Percentiles rank a stretch among this genome's conserved stretches.
phyloP scores from a whole-genome alignment of 192 early-diverging fungal genomes.

The Dissophora globulifera region DNA sequence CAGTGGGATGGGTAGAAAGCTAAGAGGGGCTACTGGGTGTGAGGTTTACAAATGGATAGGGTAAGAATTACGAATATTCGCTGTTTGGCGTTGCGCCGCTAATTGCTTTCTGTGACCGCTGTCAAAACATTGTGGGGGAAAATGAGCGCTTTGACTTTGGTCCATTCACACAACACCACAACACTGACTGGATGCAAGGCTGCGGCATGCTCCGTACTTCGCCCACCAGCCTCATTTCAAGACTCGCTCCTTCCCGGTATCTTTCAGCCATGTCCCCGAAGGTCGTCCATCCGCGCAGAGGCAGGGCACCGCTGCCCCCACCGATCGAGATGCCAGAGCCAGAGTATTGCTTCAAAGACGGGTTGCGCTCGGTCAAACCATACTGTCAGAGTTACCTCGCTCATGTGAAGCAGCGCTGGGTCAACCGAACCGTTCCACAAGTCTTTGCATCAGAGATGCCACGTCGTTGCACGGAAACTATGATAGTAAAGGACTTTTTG shows the following conservation, averaged over 20 bases:
- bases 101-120: neutral
- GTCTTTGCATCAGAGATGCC: constrained; percentile 52
- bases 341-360: constrained; percentile 33
- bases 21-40: too few species aligned
- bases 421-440: constrained; percentile 37
- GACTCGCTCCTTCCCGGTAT: neutral
- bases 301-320: neutral
- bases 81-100: too few species aligned
- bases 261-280: constrained; percentile 26
- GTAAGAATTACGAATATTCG: neutral
- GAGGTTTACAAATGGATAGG: too few species aligned
- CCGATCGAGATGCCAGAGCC: constrained; percentile 6
- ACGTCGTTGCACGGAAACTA: constrained; percentile 29
- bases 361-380: constrained; percentile 38
- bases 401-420: constrained; percentile 45
- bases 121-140: neutral
- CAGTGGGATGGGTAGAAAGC: too few species aligned
- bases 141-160: too few species aligned
- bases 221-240: neutral
- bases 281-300: constrained; percentile 10
- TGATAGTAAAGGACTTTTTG: constrained; percentile 47
- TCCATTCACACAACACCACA: too few species aligned
- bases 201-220: constrained; percentile 10
- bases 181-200: neutral
- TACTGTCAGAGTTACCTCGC: constrained; percentile 38